phyloP scores from a whole-genome alignment of 2,329 filamentous ascomycete genomes.

The Hypoxylon sp. region DNA sequence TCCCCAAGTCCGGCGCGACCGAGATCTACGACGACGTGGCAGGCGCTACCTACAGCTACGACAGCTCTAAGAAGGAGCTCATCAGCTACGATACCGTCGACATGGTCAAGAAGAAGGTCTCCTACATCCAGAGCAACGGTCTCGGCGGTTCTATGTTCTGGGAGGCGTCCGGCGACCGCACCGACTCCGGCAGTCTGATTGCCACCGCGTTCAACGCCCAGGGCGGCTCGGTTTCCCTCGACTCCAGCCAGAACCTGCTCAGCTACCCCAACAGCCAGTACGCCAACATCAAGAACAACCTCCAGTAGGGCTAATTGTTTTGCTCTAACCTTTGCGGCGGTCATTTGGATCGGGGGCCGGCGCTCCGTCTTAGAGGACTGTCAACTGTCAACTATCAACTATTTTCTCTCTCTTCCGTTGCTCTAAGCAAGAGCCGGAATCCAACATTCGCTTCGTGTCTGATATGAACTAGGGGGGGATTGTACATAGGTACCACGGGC shows the following conservation, averaged over 20 bases:
- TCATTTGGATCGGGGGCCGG: conserved; percentile 42
- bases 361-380: conserved; percentile 39
- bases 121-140: conserved; percentile 73
- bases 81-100: conserved; percentile 79
- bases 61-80: conserved; percentile 71
- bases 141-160: conserved; percentile 89
- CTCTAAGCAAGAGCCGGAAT: not conserved
- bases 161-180: conserved; percentile 81
- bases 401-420: not conserved
- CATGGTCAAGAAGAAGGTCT: conserved; percentile 73
- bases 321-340: conserved; percentile 10
- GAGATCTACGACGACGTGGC: conserved; percentile 71
- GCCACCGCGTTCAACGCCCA: conserved; percentile 48
- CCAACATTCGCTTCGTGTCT: conserved; percentile 30
- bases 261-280: conserved; percentile 52
- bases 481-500: conserved; percentile 14
- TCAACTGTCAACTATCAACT: not conserved
- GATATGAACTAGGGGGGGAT: conserved; percentile 19
- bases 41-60: conserved; percentile 80
- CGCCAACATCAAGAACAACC: conserved; percentile 52
- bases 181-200: conserved; percentile 73
- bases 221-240: conserved; percentile 48
- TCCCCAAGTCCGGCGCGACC: conserved; percentile 73
- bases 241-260: conserved; percentile 49
- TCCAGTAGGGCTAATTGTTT: conserved; percentile 29